Evolutionary conservation across 768 basidiomycete species (phyloP).

Genomic region (Tulasnella sp.): DNA sequence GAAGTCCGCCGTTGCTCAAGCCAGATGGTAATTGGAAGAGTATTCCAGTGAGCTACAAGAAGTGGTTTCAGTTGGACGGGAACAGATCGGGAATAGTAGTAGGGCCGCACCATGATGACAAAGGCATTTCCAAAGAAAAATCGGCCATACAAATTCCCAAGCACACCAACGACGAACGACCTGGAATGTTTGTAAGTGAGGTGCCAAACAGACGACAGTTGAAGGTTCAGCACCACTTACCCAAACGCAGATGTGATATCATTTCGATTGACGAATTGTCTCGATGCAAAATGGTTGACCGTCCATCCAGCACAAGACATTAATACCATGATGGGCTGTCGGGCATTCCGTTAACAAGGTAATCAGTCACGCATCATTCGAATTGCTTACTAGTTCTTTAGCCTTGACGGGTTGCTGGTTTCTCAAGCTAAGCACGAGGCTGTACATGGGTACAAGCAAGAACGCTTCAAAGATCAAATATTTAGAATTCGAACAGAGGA

Average conservation of each 20-base stretch:
- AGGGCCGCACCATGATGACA: slow-evolving; percentile 56
- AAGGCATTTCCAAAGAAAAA: slow-evolving; percentile 64
- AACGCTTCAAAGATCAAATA: slow-evolving; percentile 35
- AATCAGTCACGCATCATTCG: too few species aligned
- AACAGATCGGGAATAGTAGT: slow-evolving; percentile 1
- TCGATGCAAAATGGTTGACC: slow-evolving; percentile 56
- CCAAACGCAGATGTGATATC: slow-evolving; percentile 73
- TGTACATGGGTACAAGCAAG: slow-evolving; percentile 56
- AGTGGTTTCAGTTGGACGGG: neutral
- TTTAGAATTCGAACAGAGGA: neutral
- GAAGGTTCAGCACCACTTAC: slow-evolving; percentile 23
- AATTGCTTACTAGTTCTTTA: slow-evolving; percentile 41
- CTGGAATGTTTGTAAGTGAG: slow-evolving; percentile 25
- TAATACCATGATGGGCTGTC: slow-evolving; percentile 38
- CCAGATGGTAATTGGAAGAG: slow-evolving; percentile 79
- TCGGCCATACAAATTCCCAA: slow-evolving; percentile 65
- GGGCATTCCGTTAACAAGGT: neutral
- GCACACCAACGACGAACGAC: slow-evolving; percentile 66
- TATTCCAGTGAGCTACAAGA: slow-evolving; percentile 50
- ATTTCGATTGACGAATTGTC: slow-evolving; percentile 48
- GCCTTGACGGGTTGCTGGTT: slow-evolving; percentile 47
- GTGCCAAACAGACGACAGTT: neutral
- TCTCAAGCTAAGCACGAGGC: slow-evolving; percentile 50
- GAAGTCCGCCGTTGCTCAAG: slow-evolving; percentile 63
- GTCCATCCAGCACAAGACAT: slow-evolving; percentile 65